phyloP scores from a whole-genome alignment of 352 stramenopile genomes.

The Albugo laibachii region DNA sequence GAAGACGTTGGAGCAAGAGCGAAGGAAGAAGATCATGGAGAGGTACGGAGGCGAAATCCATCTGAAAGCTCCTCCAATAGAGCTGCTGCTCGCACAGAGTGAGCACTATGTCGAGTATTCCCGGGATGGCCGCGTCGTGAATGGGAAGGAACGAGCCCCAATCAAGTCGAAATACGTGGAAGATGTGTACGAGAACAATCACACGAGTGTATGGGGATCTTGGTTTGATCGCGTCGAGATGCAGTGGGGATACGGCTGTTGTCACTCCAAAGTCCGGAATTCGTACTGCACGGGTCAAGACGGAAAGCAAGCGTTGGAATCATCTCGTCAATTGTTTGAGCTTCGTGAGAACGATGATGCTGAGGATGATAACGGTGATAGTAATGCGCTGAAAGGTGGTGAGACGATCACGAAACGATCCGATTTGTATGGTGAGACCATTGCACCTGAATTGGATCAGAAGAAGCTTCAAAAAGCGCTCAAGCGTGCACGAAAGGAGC shows the following conservation, averaged over 20 bases:
- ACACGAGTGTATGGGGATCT: slow-evolving; percentile 93
- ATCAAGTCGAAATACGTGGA: slow-evolving; percentile 96
- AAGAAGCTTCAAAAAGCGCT: slow-evolving; percentile 76
- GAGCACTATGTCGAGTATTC: slow-evolving; percentile 88
- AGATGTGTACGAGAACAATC: slow-evolving; percentile 91
- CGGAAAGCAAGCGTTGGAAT: slow-evolving; percentile 79
- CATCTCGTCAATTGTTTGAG: slow-evolving; percentile 35
- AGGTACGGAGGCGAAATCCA: slow-evolving; percentile 93
- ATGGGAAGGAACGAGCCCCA: slow-evolving; percentile 50
- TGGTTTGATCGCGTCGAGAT: slow-evolving; percentile 91
- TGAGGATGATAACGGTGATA: slow-evolving; percentile 7
- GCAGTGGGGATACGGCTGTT: slow-evolving; percentile 95
- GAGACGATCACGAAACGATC: slow-evolving; percentile 23
- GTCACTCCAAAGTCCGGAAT: slow-evolving; percentile 88
- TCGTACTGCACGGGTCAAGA: slow-evolving; percentile 91
- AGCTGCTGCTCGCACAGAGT: slow-evolving; percentile 70
- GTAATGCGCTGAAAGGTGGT: not conserved
- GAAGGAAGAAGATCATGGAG: slow-evolving; percentile 71
- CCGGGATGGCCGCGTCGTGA: slow-evolving; percentile 80
- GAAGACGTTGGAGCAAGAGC: slow-evolving; percentile 39
- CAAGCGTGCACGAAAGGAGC: slow-evolving; percentile 50
- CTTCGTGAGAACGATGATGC: not conserved
- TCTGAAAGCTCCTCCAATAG: slow-evolving; percentile 61
- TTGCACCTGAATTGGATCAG: slow-evolving; percentile 42
- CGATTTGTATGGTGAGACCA: slow-evolving; percentile 83